Conservation (phyloP, 2,329 filamentous ascomycete species). For the Aspergillus aculeatinus region DNA sequence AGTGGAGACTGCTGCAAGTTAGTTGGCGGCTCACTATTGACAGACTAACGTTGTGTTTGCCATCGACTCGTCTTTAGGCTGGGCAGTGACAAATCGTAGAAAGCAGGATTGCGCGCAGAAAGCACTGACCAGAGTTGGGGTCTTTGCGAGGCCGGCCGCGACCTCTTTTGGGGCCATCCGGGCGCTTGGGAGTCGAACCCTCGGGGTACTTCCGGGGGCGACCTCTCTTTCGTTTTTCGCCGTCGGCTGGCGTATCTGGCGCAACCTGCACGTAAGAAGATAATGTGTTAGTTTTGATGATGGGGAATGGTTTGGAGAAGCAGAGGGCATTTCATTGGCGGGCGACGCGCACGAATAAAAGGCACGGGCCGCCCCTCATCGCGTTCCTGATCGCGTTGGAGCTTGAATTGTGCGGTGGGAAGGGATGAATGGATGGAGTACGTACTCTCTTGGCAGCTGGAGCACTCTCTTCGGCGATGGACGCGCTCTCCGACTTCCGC, state of each 20-base stretch:
- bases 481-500: slow-evolving; percentile 28
- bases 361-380: background rate
- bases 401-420: background rate
- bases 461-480: slow-evolving; percentile 20
- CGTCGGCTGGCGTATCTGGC: slow-evolving; percentile 21
- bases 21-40: background rate
- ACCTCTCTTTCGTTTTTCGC: slow-evolving; percentile 35
- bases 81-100: background rate
- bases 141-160: slow-evolving; percentile 35
- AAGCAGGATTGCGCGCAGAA: background rate
- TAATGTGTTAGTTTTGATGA: background rate
- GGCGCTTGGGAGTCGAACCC: slow-evolving; percentile 22
- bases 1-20: slow-evolving; percentile 11
- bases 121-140: slow-evolving; percentile 5
- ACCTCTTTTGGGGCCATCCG: slow-evolving; percentile 33
- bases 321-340: slow-evolving; percentile 7
- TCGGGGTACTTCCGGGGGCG: slow-evolving; percentile 35
- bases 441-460: slow-evolving; percentile 27
- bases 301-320: background rate
- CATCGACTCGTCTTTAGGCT: background rate
- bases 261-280: slow-evolving; percentile 13
- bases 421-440: slow-evolving; percentile 7
- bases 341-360: slow-evolving; percentile 7
- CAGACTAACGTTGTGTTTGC: background rate
- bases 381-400: background rate